Base-by-base conservation (phyloP, 352 stramenopile genomes). In the Elongisporangium undulatum region DNA sequence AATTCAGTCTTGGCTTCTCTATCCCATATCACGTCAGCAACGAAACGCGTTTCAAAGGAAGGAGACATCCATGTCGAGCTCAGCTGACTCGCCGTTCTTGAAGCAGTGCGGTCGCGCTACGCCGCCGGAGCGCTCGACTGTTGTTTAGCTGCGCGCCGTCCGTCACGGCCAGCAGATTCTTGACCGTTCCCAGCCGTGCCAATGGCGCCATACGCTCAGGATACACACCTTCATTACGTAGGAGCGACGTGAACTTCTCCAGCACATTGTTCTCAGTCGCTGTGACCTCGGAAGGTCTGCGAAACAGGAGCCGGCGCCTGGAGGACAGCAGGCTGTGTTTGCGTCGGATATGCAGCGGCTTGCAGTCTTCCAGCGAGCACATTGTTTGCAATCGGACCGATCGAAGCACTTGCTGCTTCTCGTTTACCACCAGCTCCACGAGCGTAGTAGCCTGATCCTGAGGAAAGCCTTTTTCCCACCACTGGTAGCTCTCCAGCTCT, bases 391-490 rank as follows among this genome's bases (percentile, higher is more conserved):
- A 58, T 0, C 77, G 78, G 20, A 90, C 79, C 10, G 78, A 87
- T 5, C 75, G 70, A 19, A 90, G 64, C 24, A 88, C 50, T 55
- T 85, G 73, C 48, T 89, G 79, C 22, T 68, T 71, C 55, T 89
- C 79, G 58, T 91, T 63, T 12, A 92, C 67, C 6, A 87, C 58
- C 22, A 95, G 69, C 65, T 95, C 82, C 26, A 99, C 84, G 38
- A 82, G 77, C 7, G 96, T 97, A 24, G 77, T 75, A 34, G 82
- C 70, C 4, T 76, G 77, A 16, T 91, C 85, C 55, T 89, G 97
- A 15, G 96, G 89, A 53, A 98, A 95, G 13, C 85, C 84, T 19
- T 73, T 75, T 54, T 95, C 85, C 13, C 74, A 80, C 70, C 94
- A 90, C 51, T 89, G 83, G 51, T 87, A 86, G 16, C 79, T 73